These are phyloP conservation scores for Aspergillus steynii DNA, from an alignment of 495 filamentous ascomycete genomes.

Conservation along the genomic window DNA sequence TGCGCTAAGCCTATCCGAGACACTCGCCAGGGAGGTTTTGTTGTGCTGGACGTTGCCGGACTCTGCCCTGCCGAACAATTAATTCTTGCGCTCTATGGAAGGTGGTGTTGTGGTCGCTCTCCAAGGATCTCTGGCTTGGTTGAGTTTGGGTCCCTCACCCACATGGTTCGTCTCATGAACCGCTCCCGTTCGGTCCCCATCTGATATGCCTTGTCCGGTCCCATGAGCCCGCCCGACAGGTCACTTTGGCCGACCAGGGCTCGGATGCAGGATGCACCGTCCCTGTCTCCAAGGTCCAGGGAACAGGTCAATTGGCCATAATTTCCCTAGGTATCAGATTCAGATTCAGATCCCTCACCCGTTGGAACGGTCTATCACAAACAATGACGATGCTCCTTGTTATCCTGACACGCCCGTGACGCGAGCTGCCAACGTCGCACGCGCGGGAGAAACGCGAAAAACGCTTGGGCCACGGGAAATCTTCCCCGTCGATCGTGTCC, in stretches of 20 bases:
- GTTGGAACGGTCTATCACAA: not conserved
- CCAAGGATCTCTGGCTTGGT: no score
- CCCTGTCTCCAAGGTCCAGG: not conserved
- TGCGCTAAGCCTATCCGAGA: slow-evolving; percentile 36
- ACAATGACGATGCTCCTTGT: not conserved
- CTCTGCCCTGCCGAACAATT: no score
- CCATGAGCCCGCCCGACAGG: not conserved
- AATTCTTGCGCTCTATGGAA: no score
- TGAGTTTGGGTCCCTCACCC: no score
- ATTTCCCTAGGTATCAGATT: not conserved
- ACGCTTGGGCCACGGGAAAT: not conserved
- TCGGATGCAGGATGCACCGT: not conserved
- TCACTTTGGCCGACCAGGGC: not conserved
- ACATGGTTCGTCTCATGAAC: not conserved
- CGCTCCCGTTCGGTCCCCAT: no score
- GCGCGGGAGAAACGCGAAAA: not conserved
- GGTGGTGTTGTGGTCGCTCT: no score
- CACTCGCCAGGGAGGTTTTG: slow-evolving; percentile 18
- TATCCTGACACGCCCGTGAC: not conserved
- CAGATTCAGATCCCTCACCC: no score
- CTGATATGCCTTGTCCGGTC: no score
- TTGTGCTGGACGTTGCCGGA: not conserved
- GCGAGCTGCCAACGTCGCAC: not conserved
- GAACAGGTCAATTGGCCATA: not conserved
- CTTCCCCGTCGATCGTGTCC: not conserved